These are phyloP conservation scores for Suillus occidentalis DNA, from an alignment of 768 basidiomycete species.

Conservation along the genomic window DNA sequence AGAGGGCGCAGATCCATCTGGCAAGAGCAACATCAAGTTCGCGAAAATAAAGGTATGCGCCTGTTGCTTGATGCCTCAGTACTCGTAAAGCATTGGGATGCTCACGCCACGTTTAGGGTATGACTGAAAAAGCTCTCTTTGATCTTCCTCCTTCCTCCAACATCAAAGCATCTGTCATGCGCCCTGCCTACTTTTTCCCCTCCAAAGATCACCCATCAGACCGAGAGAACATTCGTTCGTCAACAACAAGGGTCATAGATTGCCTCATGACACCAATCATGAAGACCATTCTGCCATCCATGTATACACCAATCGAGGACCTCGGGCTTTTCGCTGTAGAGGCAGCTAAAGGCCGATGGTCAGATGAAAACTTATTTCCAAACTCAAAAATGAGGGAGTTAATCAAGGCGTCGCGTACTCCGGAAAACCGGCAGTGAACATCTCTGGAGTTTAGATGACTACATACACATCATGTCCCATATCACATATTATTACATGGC, in stretches of 20 bases:
- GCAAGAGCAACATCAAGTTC: slow-evolving; percentile 32
- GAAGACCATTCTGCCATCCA: slow-evolving; percentile 18
- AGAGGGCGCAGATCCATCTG: slow-evolving; percentile 36
- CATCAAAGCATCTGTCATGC: slow-evolving; percentile 28
- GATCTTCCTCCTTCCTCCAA: slow-evolving; percentile 20
- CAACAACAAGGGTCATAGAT: slow-evolving; percentile 17
- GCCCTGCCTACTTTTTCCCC: slow-evolving; percentile 39
- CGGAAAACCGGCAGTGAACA: neutral
- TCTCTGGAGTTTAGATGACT: neutral
- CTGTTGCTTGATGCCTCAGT: neutral
- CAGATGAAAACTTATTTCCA: slow-evolving; percentile 20
- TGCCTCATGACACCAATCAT: slow-evolving; percentile 15
- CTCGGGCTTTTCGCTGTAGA: slow-evolving; percentile 18
- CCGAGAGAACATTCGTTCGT: slow-evolving; percentile 26
- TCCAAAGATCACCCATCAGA: slow-evolving; percentile 27
- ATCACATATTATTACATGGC: neutral
- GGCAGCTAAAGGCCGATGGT: slow-evolving; percentile 20
- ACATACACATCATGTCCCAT: neutral
- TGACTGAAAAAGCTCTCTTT: slow-evolving; percentile 31
- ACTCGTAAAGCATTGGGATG: neutral
- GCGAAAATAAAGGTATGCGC: slow-evolving; percentile 36
- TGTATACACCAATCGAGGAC: slow-evolving; percentile 21
- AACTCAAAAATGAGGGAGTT: slow-evolving; percentile 18
- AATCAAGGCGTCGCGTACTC: neutral
- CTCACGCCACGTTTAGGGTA: slow-evolving; percentile 23